A percentile compares a stretch with the other conserved stretches of the same genome.
Evolutionary conservation across 2,329 filamentous ascomycete species (phyloP).

Genomic region (Geosmithia flava): DNA sequence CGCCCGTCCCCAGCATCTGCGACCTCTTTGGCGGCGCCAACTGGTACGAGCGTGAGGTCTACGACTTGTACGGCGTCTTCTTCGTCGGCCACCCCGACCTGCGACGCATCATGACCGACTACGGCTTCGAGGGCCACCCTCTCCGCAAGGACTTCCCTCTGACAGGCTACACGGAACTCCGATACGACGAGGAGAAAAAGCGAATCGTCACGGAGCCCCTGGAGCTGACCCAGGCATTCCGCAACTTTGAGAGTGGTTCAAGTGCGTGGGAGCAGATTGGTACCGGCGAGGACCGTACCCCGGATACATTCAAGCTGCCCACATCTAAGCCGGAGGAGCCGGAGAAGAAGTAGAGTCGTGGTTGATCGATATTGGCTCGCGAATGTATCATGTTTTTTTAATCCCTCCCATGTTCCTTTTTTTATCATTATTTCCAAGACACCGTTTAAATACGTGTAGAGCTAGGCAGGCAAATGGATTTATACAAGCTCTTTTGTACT

Average conservation of each 20-base stretch:
- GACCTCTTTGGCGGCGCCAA: slow-evolving; percentile 87
- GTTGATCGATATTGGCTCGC: neutral
- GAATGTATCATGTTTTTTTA: neutral
- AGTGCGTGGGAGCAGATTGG: slow-evolving; percentile 57
- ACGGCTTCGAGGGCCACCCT: slow-evolving; percentile 96
- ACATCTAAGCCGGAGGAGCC: slow-evolving; percentile 91
- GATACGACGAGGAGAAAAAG: slow-evolving; percentile 99
- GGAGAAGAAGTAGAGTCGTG: slow-evolving; percentile 70
- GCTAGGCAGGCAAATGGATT: neutral
- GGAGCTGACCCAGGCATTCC: slow-evolving; percentile 95
- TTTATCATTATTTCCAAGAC: neutral
- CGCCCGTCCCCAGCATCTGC: slow-evolving; percentile 81
- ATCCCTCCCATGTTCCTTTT: neutral
- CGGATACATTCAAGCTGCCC: slow-evolving; percentile 84
- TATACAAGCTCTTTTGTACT: neutral
- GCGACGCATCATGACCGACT: slow-evolving; percentile 97
- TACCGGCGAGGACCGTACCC: slow-evolving; percentile 63
- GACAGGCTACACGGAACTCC: slow-evolving; percentile 94
- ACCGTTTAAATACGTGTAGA: neutral
- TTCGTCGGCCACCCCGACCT: slow-evolving; percentile 92
- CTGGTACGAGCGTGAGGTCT: slow-evolving; percentile 98
- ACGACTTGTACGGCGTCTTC: slow-evolving; percentile 96
- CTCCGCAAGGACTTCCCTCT: slow-evolving; percentile 96
- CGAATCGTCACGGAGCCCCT: slow-evolving; percentile 95
- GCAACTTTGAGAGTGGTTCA: slow-evolving; percentile 89